Percentiles rank a stretch among this genome's conserved stretches.
Conservation (phyloP, 192 early-diverging fungal species). For the Allomyces macrogynus region DNA sequence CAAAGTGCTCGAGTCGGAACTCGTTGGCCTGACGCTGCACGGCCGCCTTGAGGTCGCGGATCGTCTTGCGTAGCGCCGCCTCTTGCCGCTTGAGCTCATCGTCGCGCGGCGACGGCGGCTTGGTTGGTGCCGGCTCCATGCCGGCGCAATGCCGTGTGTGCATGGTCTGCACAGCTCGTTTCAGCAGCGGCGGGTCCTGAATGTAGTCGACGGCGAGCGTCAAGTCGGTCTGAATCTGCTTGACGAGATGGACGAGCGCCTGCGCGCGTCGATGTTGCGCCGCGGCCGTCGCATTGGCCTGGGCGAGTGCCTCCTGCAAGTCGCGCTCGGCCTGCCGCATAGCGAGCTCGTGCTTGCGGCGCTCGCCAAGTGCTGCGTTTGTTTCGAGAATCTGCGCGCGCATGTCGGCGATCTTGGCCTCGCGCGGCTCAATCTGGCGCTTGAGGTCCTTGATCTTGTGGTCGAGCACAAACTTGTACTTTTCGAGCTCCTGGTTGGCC, state of each 20-base stretch:
- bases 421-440: slow-evolving; percentile 32
- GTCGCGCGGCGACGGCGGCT: neutral
- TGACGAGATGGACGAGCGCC: slow-evolving; percentile 9
- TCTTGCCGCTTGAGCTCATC: neutral
- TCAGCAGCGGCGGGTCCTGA: slow-evolving; percentile 20
- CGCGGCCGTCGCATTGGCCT: slow-evolving; percentile 9
- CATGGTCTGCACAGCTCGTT: neutral
- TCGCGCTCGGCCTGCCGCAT: slow-evolving; percentile 11
- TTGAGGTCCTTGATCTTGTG: slow-evolving; percentile 35
- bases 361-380: slow-evolving; percentile 17
- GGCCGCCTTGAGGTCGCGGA: neutral
- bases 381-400: slow-evolving; percentile 24
- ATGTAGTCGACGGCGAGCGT: slow-evolving; percentile 18
- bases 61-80: neutral
- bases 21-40: neutral
- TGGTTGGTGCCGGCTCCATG: neutral
- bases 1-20: slow-evolving; percentile 2
- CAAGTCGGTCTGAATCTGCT: slow-evolving; percentile 15
- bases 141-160: too few relatives aligned
- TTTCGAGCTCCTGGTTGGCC: slow-evolving; percentile 40
- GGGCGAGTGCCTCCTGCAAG: slow-evolving; percentile 7
- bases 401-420: slow-evolving; percentile 29
- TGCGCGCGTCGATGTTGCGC: slow-evolving; percentile 14
- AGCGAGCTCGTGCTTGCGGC: slow-evolving; percentile 13
- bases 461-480: slow-evolving; percentile 38